Conservation (phyloP, 331 rosid species). For the Saraca asoca region DNA sequence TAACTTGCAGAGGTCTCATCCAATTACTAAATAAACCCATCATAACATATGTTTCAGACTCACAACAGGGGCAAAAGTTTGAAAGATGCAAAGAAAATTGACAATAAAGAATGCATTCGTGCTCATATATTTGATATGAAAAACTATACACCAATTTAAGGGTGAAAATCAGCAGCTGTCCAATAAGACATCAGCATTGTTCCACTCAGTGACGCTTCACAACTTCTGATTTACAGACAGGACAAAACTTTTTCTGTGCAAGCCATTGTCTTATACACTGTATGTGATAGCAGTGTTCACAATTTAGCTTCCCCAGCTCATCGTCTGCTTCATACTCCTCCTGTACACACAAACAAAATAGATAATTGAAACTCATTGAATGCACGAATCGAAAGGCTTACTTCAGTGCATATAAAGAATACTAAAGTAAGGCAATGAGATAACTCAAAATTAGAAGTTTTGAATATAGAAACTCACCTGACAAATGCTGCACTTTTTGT, state of each 20-base stretch:
- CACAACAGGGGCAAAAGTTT: too few species aligned
- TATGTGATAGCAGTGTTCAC: conserved; percentile 81
- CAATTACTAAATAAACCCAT: too few species aligned
- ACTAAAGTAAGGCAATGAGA: neutral
- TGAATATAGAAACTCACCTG: conserved; percentile 56
- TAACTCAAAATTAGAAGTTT: neutral
- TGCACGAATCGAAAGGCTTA: too few species aligned
- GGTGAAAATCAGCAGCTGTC: too few species aligned
- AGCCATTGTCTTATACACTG: conserved; percentile 91
- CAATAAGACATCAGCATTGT: neutral
- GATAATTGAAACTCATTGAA: neutral
- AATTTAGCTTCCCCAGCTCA: conserved; percentile 81
- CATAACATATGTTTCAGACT: too few species aligned
- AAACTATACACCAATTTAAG: conserved; percentile 61
- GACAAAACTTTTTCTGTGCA: conserved; percentile 80
- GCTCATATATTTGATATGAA: conserved; percentile 43
- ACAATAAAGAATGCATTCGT: conserved; percentile 52
- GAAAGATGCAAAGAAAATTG: conserved; percentile 10
- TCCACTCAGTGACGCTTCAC: conserved; percentile 45
- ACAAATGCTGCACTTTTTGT: conserved; percentile 81
- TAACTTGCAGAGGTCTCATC: too few species aligned
- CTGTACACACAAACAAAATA: conserved; percentile 41
- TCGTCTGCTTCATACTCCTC: conserved; percentile 88
- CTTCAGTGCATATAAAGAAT: neutral
- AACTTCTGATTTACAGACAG: conserved; percentile 81